Conservation (phyloP, 805 yeast species). For the Ogataea glucozyma region DNA sequence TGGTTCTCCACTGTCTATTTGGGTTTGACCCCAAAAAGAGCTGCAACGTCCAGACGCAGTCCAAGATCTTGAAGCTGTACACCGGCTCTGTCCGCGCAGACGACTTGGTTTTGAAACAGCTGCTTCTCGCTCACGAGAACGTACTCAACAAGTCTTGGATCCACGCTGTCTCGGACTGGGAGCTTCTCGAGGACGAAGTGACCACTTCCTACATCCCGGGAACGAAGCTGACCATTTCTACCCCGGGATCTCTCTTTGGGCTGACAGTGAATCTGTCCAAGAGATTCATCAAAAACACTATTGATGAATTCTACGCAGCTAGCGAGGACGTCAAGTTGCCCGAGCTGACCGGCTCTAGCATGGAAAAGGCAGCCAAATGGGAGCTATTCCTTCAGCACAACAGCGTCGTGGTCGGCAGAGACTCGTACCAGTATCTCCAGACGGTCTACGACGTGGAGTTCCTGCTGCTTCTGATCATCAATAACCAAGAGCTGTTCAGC, state of each 20-base stretch:
- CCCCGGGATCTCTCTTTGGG: conserved; percentile 32
- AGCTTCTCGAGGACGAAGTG: conserved; percentile 40
- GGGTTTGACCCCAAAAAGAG: conserved; percentile 44
- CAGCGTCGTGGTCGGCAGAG: conserved; percentile 14
- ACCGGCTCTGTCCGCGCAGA: conserved; percentile 61
- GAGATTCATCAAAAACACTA: conserved; percentile 49
- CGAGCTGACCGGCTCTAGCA: conserved; percentile 3
- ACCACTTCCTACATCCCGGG: conserved; percentile 3
- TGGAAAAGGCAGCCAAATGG: conserved; percentile 31
- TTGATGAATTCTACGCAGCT: conserved; percentile 36
- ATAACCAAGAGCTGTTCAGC: conserved; percentile 62
- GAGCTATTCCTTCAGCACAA: conserved; percentile 32
- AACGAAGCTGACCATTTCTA: conserved; percentile 14
- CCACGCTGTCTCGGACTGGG: conserved; percentile 65
- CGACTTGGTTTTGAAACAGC: conserved; percentile 60
- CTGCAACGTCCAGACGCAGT: conserved; percentile 49
- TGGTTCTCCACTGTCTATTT: conserved; percentile 52
- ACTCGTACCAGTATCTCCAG: conserved; percentile 28
- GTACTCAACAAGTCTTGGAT: conserved; percentile 58
- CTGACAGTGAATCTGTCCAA: conserved; percentile 54
- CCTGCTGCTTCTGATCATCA: conserved; percentile 57
- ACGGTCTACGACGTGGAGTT: conserved; percentile 70
- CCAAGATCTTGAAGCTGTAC: conserved; percentile 53
- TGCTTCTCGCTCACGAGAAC: conserved; percentile 61
- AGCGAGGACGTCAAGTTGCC: conserved; percentile 35